Evolutionary conservation across 345 rosid genomes (phyloP).

Genomic region (Aquilaria malaccensis): DNA sequence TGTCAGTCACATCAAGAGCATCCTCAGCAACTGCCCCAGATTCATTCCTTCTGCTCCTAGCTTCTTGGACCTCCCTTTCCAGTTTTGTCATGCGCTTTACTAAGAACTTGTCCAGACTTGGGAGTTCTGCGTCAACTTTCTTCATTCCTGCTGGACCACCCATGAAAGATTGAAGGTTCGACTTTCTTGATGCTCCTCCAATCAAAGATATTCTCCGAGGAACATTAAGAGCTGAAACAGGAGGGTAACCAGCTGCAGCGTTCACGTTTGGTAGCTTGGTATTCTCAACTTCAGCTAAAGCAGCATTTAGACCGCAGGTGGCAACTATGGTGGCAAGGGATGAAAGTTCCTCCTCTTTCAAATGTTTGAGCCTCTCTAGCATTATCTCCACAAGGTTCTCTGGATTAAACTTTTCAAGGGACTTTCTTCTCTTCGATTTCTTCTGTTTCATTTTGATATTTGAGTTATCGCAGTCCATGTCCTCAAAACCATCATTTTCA

Average conservation of each 20-base stretch:
- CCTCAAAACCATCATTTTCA: conserved; percentile 25
- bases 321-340: conserved; percentile 91
- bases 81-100: conserved; percentile 76
- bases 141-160: conserved; percentile 22
- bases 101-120: conserved; percentile 72
- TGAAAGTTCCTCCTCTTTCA: conserved; percentile 88
- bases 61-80: conserved; percentile 83
- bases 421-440: conserved; percentile 52
- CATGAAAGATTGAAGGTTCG: conserved; percentile 10
- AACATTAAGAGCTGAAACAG: conserved; percentile 23
- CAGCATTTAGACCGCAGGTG: conserved; percentile 87
- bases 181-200: conserved; percentile 26
- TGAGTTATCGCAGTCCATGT: conserved; percentile 23
- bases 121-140: conserved; percentile 44
- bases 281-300: conserved; percentile 61
- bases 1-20: conserved; percentile 6
- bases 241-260: conserved; percentile 18
- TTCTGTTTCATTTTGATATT: conserved; percentile 27
- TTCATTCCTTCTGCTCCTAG: conserved; percentile 38
- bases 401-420: conserved; percentile 41
- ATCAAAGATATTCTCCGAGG: conserved; percentile 40
- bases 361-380: conserved; percentile 73
- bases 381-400: conserved; percentile 61
- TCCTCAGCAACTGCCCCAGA: conserved; percentile 15
- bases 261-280: conserved; percentile 28